These are phyloP conservation scores for Globisporangium uncinulatum DNA, from an alignment of 352 stramenopile species.

Conservation along the genomic window DNA sequence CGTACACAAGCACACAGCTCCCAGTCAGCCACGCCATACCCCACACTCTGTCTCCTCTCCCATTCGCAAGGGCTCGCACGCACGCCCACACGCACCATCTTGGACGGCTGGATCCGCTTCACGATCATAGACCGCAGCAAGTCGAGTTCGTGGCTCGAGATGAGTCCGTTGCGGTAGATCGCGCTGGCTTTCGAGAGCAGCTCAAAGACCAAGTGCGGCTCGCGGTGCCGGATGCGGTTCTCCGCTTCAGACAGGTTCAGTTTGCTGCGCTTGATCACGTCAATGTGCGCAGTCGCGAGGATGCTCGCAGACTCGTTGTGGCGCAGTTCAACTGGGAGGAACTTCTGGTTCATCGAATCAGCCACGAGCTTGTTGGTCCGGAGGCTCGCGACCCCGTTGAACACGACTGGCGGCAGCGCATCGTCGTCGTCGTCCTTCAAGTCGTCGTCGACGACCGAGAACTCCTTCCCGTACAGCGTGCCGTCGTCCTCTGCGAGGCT, in stretches of 20 bases:
- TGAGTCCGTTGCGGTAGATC: slow-evolving; percentile 77
- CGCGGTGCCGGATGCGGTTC: slow-evolving; percentile 77
- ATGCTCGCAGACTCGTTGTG: slow-evolving; percentile 44
- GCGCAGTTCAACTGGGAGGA: slow-evolving; percentile 59
- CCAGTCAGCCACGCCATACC: neutral
- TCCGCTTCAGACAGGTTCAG: slow-evolving; percentile 73
- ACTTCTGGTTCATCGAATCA: slow-evolving; percentile 82
- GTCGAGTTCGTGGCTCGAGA: slow-evolving; percentile 78
- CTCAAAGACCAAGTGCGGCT: slow-evolving; percentile 80
- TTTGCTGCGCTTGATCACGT: slow-evolving; percentile 80
- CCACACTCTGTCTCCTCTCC: neutral
- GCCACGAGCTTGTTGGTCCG: slow-evolving; percentile 73
- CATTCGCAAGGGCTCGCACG: neutral
- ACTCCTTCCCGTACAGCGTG: slow-evolving; percentile 80
- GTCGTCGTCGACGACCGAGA: slow-evolving; percentile 38
- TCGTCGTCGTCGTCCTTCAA: slow-evolving; percentile 51
- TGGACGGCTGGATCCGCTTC: slow-evolving; percentile 72
- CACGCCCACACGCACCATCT: slow-evolving; percentile 45
- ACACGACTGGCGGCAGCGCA: slow-evolving; percentile 42
- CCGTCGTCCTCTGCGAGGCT: slow-evolving; percentile 72
- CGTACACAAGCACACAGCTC: neutral
- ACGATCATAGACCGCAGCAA: slow-evolving; percentile 71
- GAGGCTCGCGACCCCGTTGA: slow-evolving; percentile 45
- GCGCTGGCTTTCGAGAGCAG: slow-evolving; percentile 77
- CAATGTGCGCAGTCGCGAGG: slow-evolving; percentile 67